Evolutionary conservation across 768 basidiomycete species (phyloP).

Genomic region (Dendrothele bispora): DNA sequence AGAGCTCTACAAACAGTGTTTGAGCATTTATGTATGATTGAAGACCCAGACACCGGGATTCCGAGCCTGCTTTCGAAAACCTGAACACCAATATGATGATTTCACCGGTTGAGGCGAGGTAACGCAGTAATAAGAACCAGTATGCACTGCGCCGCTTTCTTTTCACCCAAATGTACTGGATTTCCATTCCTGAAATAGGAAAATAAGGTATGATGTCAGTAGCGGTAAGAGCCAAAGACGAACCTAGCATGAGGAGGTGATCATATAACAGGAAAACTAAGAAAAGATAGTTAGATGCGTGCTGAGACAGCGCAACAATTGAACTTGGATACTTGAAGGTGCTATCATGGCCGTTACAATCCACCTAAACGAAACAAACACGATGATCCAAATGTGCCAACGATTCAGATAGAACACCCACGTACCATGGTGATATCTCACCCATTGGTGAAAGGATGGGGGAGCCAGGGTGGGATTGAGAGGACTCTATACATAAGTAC

Average conservation of each 20-base stretch:
- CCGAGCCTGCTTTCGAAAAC: not conserved
- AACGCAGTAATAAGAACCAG: not conserved
- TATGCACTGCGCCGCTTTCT: not conserved
- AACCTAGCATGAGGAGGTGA: slow-evolving; percentile 1
- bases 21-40: not conserved
- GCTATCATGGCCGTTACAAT: not conserved
- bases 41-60: not conserved
- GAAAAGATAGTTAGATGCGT: not conserved
- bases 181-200: not conserved
- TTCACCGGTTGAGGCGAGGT: not conserved
- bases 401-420: too few species aligned
- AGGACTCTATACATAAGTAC: too few species aligned
- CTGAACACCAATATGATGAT: not conserved
- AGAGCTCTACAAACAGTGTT: not conserved
- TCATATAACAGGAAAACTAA: slow-evolving; percentile 2
- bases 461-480: too few species aligned
- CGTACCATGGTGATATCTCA: too few species aligned
- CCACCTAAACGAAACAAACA: not conserved
- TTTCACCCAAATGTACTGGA: slow-evolving; percentile 2
- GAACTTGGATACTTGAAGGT: not conserved
- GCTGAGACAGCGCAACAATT: not conserved
- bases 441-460: too few species aligned
- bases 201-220: not conserved
- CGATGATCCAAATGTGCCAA: too few species aligned
- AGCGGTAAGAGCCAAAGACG: not conserved